Conservation (phyloP, 192 early-diverging fungal genomes). For the Lunasporangiospora selenospora region DNA sequence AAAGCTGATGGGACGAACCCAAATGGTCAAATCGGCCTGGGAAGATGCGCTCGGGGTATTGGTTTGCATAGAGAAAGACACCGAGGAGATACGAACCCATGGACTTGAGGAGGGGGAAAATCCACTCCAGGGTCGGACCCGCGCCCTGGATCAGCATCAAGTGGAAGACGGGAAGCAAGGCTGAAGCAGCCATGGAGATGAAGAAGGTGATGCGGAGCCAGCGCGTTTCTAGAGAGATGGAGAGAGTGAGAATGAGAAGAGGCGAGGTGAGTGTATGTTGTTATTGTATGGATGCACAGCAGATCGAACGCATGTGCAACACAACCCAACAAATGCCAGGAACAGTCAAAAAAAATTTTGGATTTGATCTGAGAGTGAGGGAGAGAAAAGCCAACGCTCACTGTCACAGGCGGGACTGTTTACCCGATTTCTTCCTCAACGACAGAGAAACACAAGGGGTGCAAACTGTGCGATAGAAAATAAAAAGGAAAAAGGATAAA, state of each 20-base stretch:
- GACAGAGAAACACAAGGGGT: too few species aligned
- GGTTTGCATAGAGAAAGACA: slow-evolving; percentile 63
- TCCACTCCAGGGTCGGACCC: slow-evolving; percentile 46
- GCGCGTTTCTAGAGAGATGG: slow-evolving; percentile 29
- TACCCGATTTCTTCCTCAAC: too few species aligned
- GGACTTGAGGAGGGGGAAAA: slow-evolving; percentile 53
- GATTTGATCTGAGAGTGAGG: not conserved
- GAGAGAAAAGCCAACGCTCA: too few species aligned
- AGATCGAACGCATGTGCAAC: too few species aligned
- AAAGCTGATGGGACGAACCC: slow-evolving; percentile 63
- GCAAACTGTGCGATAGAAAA: too few species aligned
- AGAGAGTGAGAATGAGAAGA: too few species aligned
- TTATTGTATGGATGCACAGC: too few species aligned
- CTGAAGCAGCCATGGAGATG: slow-evolving; percentile 55
- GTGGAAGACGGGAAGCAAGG: slow-evolving; percentile 57
- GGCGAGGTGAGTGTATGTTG: too few species aligned
- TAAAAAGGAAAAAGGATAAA: too few species aligned
- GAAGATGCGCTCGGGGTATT: slow-evolving; percentile 62
- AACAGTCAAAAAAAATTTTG: not conserved
- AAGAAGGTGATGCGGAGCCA: slow-evolving; percentile 62
- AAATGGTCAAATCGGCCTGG: slow-evolving; percentile 63
- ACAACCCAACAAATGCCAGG: too few species aligned
- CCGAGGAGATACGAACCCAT: slow-evolving; percentile 57
- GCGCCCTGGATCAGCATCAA: slow-evolving; percentile 51
- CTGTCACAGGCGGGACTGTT: too few species aligned